Base-by-base conservation (phyloP, 805 yeast species). In the Tetrapisispora nanseiensis region DNA sequence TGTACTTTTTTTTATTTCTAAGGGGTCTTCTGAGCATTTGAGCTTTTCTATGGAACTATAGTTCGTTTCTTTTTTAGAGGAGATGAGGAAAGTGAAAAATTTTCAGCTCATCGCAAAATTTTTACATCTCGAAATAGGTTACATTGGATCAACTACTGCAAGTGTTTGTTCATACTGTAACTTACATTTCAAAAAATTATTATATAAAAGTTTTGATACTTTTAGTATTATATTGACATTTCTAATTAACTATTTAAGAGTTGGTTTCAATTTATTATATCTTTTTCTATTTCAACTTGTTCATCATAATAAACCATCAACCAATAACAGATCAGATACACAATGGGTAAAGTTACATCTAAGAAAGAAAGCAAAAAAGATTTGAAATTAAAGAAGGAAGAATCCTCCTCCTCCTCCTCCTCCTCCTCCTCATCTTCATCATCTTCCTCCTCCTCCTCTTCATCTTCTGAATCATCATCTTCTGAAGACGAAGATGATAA, bases 321-420 rank as follows among this genome's bases (percentile, higher is more conserved):
- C 18, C 16, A 28, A 19, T 11, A 22, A 21, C 23, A 37, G 34
- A 37, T 35, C 29, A 35, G 15, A 35, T 24, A 35, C 27, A 45
- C 41, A 42, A 52, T 58, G 55, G 55, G 54, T 48, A 56, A 55
- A 44, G 44, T 51, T 46, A 51, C 54, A 47, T 48, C 53, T 37
- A 55, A 55, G 52, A 57, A 57, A 55, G 55, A 46, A 31, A 46
- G 57, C 43, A 58, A 60, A 53, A 42, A 42, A 40, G 40, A 44
- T 42, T 39, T 50, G 28, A 51, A 56, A 46, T 41, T 46, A 40
- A 49, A 50, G 48, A 49, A 47, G 38, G 50, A 50, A 33, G 53
- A 50, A 46, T 7, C 34, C 13, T 20, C 43, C 21, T 33, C 43
- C 19, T 33, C 49, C 42, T 32, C 37, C 23, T 36, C 46, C 33